Percentiles rank a stretch among this genome's conserved stretches.
Evolutionary conservation across 345 rosid genomes (phyloP).

Genomic region (Ceriops zippeliana): DNA sequence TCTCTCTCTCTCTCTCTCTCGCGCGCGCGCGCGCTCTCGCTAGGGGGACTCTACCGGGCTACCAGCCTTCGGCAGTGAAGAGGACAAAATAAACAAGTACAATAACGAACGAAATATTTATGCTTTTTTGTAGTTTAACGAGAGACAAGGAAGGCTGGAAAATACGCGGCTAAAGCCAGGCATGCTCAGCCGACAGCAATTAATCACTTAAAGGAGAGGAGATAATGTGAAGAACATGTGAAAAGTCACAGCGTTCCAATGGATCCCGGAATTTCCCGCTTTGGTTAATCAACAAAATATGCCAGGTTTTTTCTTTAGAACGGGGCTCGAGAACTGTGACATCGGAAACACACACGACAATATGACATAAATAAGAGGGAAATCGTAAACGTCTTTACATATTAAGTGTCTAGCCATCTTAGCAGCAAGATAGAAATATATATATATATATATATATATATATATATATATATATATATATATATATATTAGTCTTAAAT

Average conservation of each 20-base stretch:
- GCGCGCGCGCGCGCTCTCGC: too few relatives aligned
- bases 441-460: too few relatives aligned
- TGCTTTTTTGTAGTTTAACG: background rate
- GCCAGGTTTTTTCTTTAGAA: background rate
- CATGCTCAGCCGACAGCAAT: constrained; percentile 7
- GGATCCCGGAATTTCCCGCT: constrained; percentile 5
- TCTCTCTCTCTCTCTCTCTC: too few relatives aligned
- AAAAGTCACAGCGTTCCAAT: constrained; percentile 4
- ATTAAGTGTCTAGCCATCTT: too few relatives aligned
- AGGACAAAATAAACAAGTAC: too few relatives aligned
- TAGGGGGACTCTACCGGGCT: too few relatives aligned
- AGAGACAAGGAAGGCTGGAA: background rate
- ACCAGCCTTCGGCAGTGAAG: too few relatives aligned
- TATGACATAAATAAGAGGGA: too few relatives aligned
- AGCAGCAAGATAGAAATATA: too few relatives aligned
- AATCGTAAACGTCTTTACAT: too few relatives aligned
- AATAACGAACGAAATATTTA: background rate
- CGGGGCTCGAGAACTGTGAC: background rate
- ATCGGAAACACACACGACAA: background rate
- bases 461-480: too few relatives aligned
- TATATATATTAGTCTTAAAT: too few relatives aligned
- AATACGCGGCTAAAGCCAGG: background rate
- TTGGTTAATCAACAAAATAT: background rate
- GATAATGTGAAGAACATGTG: constrained; percentile 13
- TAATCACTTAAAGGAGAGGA: constrained; percentile 29